These are phyloP conservation scores for Casuarina glauca DNA, from an alignment of 306 rosid species.

Conservation along the genomic window DNA sequence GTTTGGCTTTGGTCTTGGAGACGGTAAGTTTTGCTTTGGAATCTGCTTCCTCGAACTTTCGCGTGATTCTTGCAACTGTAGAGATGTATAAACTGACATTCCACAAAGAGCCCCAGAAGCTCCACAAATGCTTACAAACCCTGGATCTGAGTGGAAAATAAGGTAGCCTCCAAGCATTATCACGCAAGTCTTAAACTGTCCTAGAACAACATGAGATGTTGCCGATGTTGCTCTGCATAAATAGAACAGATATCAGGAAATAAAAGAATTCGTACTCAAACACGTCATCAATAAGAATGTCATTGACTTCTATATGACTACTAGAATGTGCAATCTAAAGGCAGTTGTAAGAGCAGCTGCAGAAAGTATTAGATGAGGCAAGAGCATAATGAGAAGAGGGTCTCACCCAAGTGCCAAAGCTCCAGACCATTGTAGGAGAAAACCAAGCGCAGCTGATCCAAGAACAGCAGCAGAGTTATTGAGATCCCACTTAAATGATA, in stretches of 20 bases:
- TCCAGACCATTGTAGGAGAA: slow-evolving; percentile 97
- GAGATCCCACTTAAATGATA: slow-evolving; percentile 75
- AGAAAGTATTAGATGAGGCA: neutral
- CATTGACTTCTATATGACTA: neutral
- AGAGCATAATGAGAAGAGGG: neutral
- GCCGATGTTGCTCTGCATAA: slow-evolving; percentile 92
- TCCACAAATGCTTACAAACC: slow-evolving; percentile 50
- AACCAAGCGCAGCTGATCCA: slow-evolving; percentile 82
- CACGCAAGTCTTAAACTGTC: slow-evolving; percentile 92
- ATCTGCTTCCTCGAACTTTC: slow-evolving; percentile 27
- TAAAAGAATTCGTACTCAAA: neutral
- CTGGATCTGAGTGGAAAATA: slow-evolving; percentile 52
- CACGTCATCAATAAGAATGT: neutral
- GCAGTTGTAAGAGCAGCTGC: neutral
- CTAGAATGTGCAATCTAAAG: neutral
- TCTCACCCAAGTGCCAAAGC: slow-evolving; percentile 95
- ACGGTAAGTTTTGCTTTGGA: slow-evolving; percentile 29
- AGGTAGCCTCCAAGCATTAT: slow-evolving; percentile 58
- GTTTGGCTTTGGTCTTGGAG: slow-evolving; percentile 28
- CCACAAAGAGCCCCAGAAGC: slow-evolving; percentile 49
- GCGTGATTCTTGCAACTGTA: slow-evolving; percentile 30
- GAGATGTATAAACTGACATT: slow-evolving; percentile 53
- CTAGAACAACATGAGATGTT: slow-evolving; percentile 89
- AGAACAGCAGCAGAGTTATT: slow-evolving; percentile 57
- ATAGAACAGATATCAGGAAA: neutral